Evolutionary conservation across 352 stramenopile genomes (phyloP), one percentile per base, ranked within the genome.

Genomic region (Pythium aristosporum): DNA sequence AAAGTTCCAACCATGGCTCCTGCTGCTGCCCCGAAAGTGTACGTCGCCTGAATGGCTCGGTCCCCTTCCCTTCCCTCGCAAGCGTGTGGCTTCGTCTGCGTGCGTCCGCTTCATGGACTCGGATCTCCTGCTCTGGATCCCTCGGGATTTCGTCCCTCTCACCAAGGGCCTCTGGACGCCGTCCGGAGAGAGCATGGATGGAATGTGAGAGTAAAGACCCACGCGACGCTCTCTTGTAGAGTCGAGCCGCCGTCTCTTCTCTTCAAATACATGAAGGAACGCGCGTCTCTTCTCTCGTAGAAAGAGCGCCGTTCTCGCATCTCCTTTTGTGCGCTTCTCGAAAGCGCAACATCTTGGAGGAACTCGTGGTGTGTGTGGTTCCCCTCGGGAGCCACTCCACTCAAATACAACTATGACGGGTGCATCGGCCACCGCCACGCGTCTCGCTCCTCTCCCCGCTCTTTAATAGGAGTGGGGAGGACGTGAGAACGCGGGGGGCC

Each of bases 331-430:
- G 82, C 75, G 68, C 51, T 41, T 42, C 25, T 57, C 18, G 65
- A 47, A 52, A 52, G 32, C 56, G 76, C 82, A 92, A 60, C 82
- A 92, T 79, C 64, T 79, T 65, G 83, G 82, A 94, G 85, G 82
- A 94, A 21, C 15, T 75, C 54, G 49, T 94, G 85, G 81, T 90
- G 85, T 75, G 85, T 94, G 85, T 94, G 77, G 54, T 42, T 57
- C 23, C n/a, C 21, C 57, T 20, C 3, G 34, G 43, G 54, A 43
- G 63, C 75, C 67, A 94, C 85, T 94, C 85, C 82, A 88, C 80
- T 94, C 2, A 94, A 94, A 94, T 88, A 7, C 62, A 93, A 79
- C 76, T 87, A 80, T 93, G 85, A 93, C 85, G 85, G 85, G 85
- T 91, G 82, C 83, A 69, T 89, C 75, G 74, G 69, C 34, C 25